Evolutionary conservation across 1,284 basidiomycete genomes (phyloP).

Genomic region (Naganishia albida): DNA sequence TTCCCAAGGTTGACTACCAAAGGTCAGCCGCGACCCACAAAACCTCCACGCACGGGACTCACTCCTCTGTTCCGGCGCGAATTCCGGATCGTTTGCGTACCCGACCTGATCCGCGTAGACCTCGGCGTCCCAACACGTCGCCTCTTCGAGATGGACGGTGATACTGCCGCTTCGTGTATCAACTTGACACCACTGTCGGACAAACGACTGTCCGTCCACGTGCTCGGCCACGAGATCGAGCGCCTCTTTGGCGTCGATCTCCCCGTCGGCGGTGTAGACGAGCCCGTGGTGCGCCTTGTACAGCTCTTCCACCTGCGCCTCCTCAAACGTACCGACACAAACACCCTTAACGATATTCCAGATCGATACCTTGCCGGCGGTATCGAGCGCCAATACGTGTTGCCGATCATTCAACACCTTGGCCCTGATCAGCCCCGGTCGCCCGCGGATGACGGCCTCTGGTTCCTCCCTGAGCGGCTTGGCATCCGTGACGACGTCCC

Average conservation of each 20-base stretch:
- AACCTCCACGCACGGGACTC: constrained; percentile 53
- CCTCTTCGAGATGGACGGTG: constrained; percentile 81
- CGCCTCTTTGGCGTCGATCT: constrained; percentile 61
- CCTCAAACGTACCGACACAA: constrained; percentile 72
- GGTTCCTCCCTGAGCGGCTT: constrained; percentile 64
- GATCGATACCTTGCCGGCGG: constrained; percentile 75
- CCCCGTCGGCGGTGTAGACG: constrained; percentile 47
- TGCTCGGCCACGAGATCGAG: constrained; percentile 82
- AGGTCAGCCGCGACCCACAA: constrained; percentile 47
- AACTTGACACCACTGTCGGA: constrained; percentile 79
- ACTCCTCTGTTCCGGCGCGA: constrained; percentile 78
- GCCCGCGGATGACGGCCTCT: constrained; percentile 72
- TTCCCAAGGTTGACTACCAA: constrained; percentile 53
- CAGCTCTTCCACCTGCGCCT: constrained; percentile 63
- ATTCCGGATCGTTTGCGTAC: constrained; percentile 61
- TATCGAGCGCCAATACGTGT: constrained; percentile 89
- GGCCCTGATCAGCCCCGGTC: constrained; percentile 79
- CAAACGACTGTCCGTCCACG: constrained; percentile 88
- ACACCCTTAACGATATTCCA: constrained; percentile 85
- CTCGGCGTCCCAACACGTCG: constrained; percentile 85
- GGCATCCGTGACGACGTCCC: constrained; percentile 82
- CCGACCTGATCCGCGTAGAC: constrained; percentile 90
- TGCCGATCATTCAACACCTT: constrained; percentile 85
- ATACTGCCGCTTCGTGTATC: constrained; percentile 89
- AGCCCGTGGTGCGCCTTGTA: constrained; percentile 42